A percentile compares a stretch with the other conserved stretches of the same genome.
Evolutionary conservation across 2,329 filamentous ascomycete genomes (phyloP).

Genomic region (Pleoardoris graminearum): DNA sequence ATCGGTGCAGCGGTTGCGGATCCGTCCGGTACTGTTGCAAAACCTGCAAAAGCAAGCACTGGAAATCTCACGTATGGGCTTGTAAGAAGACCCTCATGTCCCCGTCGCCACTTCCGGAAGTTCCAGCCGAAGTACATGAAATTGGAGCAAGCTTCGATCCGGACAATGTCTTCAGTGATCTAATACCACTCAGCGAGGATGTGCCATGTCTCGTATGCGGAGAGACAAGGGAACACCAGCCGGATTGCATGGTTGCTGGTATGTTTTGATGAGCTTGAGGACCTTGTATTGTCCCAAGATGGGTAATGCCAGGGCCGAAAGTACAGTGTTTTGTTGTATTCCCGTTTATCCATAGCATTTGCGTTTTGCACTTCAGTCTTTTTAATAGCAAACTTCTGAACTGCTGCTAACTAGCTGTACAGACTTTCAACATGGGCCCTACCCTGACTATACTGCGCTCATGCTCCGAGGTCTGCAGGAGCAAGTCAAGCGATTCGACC

Average conservation of each 20-base stretch:
- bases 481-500: slow-evolving; percentile 24
- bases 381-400: background rate
- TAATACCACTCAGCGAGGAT: slow-evolving; percentile 5
- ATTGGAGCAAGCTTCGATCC: background rate
- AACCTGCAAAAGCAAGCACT: background rate
- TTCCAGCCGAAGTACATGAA: background rate
- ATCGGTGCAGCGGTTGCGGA: background rate
- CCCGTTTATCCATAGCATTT: background rate
- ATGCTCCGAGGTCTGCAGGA: slow-evolving; percentile 20
- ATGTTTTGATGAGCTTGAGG: slow-evolving; percentile 6
- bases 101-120: background rate
- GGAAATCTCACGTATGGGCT: background rate
- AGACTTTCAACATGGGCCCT: background rate
- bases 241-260: slow-evolving; percentile 28
- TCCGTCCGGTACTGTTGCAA: background rate
- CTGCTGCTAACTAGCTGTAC: background rate
- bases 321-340: background rate
- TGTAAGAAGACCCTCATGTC: background rate
- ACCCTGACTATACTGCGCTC: background rate
- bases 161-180: background rate
- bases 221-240: slow-evolving; percentile 12
- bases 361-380: background rate
- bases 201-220: slow-evolving; percentile 36
- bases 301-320: background rate
- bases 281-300: background rate